Conservation (phyloP, 805 yeast species). For the Candida sithepensis region DNA sequence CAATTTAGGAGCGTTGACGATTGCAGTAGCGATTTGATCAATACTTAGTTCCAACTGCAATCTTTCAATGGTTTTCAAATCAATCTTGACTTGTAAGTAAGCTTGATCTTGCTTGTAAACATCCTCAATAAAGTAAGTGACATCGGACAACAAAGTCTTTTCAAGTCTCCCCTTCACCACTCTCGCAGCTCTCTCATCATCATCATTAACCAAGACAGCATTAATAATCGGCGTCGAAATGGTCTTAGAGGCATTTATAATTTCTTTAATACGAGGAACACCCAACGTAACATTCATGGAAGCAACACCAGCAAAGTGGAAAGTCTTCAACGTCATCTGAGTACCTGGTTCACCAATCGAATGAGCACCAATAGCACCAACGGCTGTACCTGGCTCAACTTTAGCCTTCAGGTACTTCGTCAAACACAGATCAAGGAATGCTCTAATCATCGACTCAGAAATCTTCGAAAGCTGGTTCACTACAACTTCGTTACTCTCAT, state of each 20-base stretch:
- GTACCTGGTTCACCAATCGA: slow-evolving; percentile 99
- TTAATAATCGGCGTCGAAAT: slow-evolving; percentile 97
- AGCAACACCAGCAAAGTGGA: slow-evolving; percentile 97
- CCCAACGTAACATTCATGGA: slow-evolving; percentile 98
- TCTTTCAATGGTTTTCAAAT: slow-evolving; percentile 78
- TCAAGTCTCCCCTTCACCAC: slow-evolving; percentile 97
- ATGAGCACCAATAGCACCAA: slow-evolving; percentile 99
- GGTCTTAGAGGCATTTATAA: slow-evolving; percentile 92
- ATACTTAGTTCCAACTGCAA: slow-evolving; percentile 85
- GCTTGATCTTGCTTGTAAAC: slow-evolving; percentile 81
- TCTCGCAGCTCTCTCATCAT: slow-evolving; percentile 96
- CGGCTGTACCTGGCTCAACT: slow-evolving; percentile 99
- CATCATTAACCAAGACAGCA: slow-evolving; percentile 86
- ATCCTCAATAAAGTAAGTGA: slow-evolving; percentile 88
- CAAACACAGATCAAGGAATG: slow-evolving; percentile 73
- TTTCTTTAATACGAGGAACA: slow-evolving; percentile 99
- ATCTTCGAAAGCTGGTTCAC: slow-evolving; percentile 67
- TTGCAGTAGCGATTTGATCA: slow-evolving; percentile 82
- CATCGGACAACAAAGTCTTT: slow-evolving; percentile 82
- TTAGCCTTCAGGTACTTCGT: slow-evolving; percentile 81
- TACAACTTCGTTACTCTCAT: slow-evolving; percentile 35
- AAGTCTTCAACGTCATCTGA: slow-evolving; percentile 85
- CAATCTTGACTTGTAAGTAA: slow-evolving; percentile 76
- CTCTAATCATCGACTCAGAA: slow-evolving; percentile 52
- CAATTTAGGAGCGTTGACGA: slow-evolving; percentile 80